Evolutionary conservation across 2,329 filamentous ascomycete species (phyloP).

Genomic region (Diplodia seriata): DNA sequence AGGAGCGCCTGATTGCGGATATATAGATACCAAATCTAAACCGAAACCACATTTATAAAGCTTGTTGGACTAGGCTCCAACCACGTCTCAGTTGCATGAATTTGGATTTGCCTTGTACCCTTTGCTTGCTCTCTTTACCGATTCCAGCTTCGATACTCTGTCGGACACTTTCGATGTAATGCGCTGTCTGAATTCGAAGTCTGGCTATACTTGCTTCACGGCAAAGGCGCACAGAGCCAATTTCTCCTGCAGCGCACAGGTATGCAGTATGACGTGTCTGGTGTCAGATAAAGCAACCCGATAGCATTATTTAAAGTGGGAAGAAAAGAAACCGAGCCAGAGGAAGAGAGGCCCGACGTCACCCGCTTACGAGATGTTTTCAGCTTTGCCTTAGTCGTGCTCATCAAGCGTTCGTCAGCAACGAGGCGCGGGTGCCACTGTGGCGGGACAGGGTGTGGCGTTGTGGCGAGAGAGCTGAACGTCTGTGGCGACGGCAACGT

Average conservation of each 20-base stretch:
- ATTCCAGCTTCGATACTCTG: too few relatives aligned
- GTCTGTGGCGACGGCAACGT: background rate
- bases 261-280: too few relatives aligned
- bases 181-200: background rate
- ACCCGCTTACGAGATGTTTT: background rate
- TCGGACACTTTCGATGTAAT: background rate
- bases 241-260: too few relatives aligned
- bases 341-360: background rate
- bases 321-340: background rate
- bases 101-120: background rate
- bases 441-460: background rate
- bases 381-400: background rate
- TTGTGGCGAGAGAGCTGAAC: background rate
- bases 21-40: background rate
- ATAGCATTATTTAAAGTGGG: background rate
- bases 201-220: background rate
- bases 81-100: background rate
- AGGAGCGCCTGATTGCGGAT: background rate
- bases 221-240: background rate
- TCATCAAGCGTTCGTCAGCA: background rate
- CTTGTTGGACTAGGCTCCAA: background rate
- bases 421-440: background rate
- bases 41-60: background rate
- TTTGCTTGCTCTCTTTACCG: too few relatives aligned
- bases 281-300: too few relatives aligned